Evolutionary conservation across 495 filamentous ascomycete genomes (phyloP), one percentile per base, ranked within the genome.

Genomic region (Bryoglossum gracile): DNA sequence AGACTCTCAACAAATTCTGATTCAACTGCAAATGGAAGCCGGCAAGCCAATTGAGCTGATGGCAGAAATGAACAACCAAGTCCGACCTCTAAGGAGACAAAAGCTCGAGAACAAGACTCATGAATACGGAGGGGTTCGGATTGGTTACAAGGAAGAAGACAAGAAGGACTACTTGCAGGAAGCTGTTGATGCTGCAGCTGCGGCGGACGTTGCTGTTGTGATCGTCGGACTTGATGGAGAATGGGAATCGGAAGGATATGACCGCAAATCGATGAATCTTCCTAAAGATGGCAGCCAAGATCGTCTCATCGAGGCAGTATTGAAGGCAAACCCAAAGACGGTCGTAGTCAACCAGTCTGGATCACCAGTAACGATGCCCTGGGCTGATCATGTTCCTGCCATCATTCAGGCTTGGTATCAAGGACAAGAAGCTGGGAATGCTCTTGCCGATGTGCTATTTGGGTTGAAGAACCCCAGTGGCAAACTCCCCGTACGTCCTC

Each of bases 171-270:
- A 83, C 36, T 76, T 91, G 23, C 65, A 80, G 42, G 73, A 88
- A 59, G 89, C 89, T 0, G 80, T 86, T 21, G 68, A 80, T 8
- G 71, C 78, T 5, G 89, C 89, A 22, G 72, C 69, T 43, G 63
- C 73, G 10, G 79, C 82, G 1, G 86, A 91, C 44, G 81, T 89
- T 23, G 89, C 86, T 5, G 73, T 94, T 40, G 71, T 94, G 8
- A 79, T 88, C 55, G 84, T 87, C 17, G 89, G 89, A 2, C 71
- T 94, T 11, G 86, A 87, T 57, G 76, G 74, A 35, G 89, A 95
- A 60, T 94, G 88, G 88, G 88, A 94, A 61, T 87, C 83, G 14
- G 89, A 94, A 50, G 89, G 89, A 18, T 82, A 87, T 52, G 87
- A 94, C 62, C 77, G 87, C n/a, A 74, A 82, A 46, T 79, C 78